Conservation (phyloP, 73 alveolate genomes). For the Diophrys sp. region DNA sequence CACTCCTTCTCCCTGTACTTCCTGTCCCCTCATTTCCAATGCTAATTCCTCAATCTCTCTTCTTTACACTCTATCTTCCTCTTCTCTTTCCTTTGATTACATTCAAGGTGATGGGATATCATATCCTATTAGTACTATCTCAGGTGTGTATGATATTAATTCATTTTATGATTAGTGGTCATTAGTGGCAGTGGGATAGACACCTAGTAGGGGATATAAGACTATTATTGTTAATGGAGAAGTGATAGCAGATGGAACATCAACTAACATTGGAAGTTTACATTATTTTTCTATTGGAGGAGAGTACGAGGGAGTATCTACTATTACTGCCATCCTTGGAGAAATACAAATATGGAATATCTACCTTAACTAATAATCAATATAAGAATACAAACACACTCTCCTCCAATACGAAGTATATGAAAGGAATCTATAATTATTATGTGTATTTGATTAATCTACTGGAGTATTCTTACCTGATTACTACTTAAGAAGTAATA, state of each 20-base stretch:
- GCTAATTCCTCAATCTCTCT: too few relatives aligned
- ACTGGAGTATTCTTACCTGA: background rate
- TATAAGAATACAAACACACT: background rate
- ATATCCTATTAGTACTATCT: too few relatives aligned
- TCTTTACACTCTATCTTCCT: too few relatives aligned
- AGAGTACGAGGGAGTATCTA: background rate
- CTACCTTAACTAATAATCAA: background rate
- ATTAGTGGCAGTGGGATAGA: background rate
- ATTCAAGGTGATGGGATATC: too few relatives aligned
- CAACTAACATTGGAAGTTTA: background rate
- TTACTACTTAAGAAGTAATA: background rate
- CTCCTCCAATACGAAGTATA: background rate
- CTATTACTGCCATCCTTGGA: background rate
- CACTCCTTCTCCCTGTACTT: too few relatives aligned
- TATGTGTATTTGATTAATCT: too few relatives aligned
- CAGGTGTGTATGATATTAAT: too few relatives aligned
- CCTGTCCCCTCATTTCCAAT: too few relatives aligned
- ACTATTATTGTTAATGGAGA: background rate
- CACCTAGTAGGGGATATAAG: background rate
- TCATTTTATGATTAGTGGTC: too few relatives aligned
- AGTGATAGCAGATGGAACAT: background rate
- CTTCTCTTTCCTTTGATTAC: too few relatives aligned
- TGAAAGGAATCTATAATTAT: background rate
- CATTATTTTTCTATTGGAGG: background rate
- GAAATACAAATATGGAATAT: background rate